A percentile compares a stretch with the other conserved stretches of the same genome.
phyloP scores from a whole-genome alignment of 208 protist genomes.

The Leishmania amazonensis region DNA sequence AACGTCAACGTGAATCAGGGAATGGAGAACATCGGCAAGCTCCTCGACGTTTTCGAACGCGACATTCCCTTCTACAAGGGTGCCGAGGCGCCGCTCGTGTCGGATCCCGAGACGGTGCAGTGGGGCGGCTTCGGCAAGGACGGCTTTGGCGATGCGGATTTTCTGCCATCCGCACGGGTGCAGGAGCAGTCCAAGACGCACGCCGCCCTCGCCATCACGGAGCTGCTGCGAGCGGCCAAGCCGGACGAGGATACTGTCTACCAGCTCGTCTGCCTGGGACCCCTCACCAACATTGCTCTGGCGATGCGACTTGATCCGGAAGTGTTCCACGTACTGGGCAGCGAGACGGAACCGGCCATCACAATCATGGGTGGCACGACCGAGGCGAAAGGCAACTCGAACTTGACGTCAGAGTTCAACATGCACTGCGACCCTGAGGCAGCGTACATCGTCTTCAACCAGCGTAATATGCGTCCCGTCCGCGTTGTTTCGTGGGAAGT shows the following conservation, averaged over 20 bases:
- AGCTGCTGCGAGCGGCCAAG: conserved; percentile 49
- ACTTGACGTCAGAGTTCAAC: conserved; percentile 85
- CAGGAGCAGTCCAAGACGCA: conserved; percentile 40
- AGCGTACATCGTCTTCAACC: conserved; percentile 76
- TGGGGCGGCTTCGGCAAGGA: conserved; percentile 82
- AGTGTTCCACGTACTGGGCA: conserved; percentile 64
- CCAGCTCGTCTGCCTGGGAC: conserved; percentile 72
- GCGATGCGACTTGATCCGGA: conserved; percentile 65
- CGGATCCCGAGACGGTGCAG: conserved; percentile 67
- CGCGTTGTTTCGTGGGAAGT: conserved; percentile 75
- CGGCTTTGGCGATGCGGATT: conserved; percentile 76
- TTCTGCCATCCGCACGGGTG: conserved; percentile 49
- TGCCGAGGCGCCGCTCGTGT: conserved; percentile 60
- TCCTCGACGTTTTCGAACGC: conserved; percentile 70
- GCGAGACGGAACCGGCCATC: conserved; percentile 66
- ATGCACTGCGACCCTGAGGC: conserved; percentile 88
- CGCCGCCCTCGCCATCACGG: conserved; percentile 62
- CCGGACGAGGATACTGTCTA: conserved; percentile 49
- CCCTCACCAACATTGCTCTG: conserved; percentile 80
- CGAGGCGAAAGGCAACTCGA: conserved; percentile 84
- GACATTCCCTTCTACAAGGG: conserved; percentile 82
- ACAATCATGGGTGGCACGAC: conserved; percentile 75
- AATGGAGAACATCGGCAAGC: conserved; percentile 81
- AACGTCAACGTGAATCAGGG: conserved; percentile 83
- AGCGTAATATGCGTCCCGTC: conserved; percentile 54